phyloP scores from a whole-genome alignment of 495 filamentous ascomycete species.

The Bombardia bombarda region DNA sequence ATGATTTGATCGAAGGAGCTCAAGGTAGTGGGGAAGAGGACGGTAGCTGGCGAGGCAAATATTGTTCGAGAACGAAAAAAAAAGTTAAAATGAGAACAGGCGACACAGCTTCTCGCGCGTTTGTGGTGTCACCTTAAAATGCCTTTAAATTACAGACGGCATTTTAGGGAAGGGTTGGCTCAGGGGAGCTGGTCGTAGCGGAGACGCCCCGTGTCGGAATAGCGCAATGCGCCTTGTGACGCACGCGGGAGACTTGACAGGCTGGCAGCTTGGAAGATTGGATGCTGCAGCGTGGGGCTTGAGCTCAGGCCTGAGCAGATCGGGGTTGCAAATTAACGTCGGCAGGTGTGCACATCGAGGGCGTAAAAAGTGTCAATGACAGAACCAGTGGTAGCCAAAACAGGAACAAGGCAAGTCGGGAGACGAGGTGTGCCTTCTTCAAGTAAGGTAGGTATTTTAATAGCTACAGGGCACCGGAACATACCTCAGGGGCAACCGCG shows the following conservation, averaged over 20 bases:
- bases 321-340: too few species aligned
- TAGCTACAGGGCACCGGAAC: too few species aligned
- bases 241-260: not conserved
- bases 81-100: not conserved
- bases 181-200: slow-evolving; percentile 14
- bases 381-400: too few species aligned
- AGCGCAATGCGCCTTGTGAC: slow-evolving; percentile 3
- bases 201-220: slow-evolving; percentile 3
- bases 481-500: too few species aligned
- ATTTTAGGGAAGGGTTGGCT: slow-evolving; percentile 16
- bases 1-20: not conserved
- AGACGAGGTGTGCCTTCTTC: too few species aligned
- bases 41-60: not conserved
- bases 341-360: too few species aligned
- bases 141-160: slow-evolving; percentile 19
- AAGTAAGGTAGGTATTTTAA: too few species aligned
- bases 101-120: not conserved
- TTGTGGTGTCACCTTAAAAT: slow-evolving; percentile 20
- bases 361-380: too few species aligned
- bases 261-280: not conserved
- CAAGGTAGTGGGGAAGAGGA: not conserved
- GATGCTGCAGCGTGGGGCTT: not conserved
- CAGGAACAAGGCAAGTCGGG: too few species aligned
- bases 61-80: not conserved
- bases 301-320: too few species aligned